Evolutionary conservation across 345 rosid species (phyloP), one percentile per base, ranked within the genome.

Genomic region (Eucalyptus marginata): DNA sequence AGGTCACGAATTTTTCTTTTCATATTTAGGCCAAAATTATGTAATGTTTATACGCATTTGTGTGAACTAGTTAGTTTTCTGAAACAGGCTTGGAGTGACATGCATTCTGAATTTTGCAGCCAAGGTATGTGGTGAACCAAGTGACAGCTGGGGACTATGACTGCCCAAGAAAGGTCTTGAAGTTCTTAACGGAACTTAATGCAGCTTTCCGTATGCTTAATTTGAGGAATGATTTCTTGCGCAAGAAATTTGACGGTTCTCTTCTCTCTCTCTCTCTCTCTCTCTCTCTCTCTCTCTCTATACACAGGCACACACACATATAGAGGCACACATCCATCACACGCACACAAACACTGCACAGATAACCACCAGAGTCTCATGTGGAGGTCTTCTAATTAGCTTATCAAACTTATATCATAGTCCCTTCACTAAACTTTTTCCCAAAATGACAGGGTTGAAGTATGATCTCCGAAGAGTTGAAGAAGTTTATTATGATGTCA

Each of bases 121-220:
- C 99, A 85, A 95, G 98, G 92, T 96, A 95, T 90, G 98, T 96
- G 89, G 98, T 97, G 85, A 97, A 97, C 88, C 96, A 92, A 91
- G 99, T 97, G 90, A 96, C 97, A 20, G 96, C 96, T 64, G 98
- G 98, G 90, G 96, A 97, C 92, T 97, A 97, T 87, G 97, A 96
- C 90, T 97, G 98, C 90, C 99, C 99, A 3, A 94, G 96, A 89
- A 96, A 96, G 92, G 98, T 96, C 92, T 91, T 94, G 94, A 94
- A 92, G 88, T 95, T 98, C 95, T 90, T 96, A 92, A 98, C 97
- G 18, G 99, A 96, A 89, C 98, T 98, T 86, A 95, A 96, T 85
- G 95, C 97, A 86, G 95, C 97, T 86, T 98, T 98, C 88, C 97
- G 96, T 15, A 98, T 95, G 97, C 99, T 98, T 88, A 98, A 98